A percentile compares a stretch with the other conserved stretches of the same genome.
Evolutionary conservation across 1,139 yeast species (phyloP).

Genomic region (Pneumocystis carinii): DNA sequence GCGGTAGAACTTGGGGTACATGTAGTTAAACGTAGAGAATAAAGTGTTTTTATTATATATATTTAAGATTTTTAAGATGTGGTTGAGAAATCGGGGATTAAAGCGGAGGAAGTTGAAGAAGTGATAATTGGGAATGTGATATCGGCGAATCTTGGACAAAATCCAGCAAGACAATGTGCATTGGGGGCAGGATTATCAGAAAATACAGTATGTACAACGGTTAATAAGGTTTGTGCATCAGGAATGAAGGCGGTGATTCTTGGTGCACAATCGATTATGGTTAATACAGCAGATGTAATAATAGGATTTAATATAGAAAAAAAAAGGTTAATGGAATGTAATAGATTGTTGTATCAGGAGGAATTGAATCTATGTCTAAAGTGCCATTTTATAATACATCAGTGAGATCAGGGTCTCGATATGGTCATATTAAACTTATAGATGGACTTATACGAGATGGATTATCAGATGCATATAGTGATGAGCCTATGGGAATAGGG

Average conservation of each 20-base stretch:
- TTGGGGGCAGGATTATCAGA: conserved; percentile 73
- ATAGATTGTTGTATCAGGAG: conserved; percentile 76
- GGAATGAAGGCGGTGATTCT: conserved; percentile 84
- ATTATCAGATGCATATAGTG: conserved; percentile 74
- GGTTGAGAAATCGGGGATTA: conserved; percentile 26
- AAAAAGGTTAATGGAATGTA: neutral
- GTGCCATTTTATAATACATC: conserved; percentile 83
- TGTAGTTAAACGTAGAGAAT: conserved; percentile 48
- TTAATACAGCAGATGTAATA: conserved; percentile 60
- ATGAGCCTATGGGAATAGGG: conserved; percentile 83
- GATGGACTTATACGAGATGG: conserved; percentile 92
- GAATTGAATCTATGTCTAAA: conserved; percentile 95
- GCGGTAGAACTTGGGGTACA: conserved; percentile 81
- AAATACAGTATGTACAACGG: conserved; percentile 67
- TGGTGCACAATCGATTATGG: conserved; percentile 78
- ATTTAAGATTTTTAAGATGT: conserved; percentile 1
- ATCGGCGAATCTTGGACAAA: conserved; percentile 90
- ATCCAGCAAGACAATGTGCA: conserved; percentile 97
- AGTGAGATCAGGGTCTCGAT: conserved; percentile 78
- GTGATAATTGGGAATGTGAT: conserved; percentile 84
- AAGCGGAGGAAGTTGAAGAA: conserved; percentile 68
- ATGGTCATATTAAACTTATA: conserved; percentile 60
- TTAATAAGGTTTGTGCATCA: conserved; percentile 95
- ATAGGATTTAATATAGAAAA: neutral
- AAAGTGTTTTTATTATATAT: neutral